A percentile compares a stretch with the other conserved stretches of the same genome.
phyloP scores from a whole-genome alignment of 2,329 filamentous ascomycete species.

The Pyricularia sp. region DNA sequence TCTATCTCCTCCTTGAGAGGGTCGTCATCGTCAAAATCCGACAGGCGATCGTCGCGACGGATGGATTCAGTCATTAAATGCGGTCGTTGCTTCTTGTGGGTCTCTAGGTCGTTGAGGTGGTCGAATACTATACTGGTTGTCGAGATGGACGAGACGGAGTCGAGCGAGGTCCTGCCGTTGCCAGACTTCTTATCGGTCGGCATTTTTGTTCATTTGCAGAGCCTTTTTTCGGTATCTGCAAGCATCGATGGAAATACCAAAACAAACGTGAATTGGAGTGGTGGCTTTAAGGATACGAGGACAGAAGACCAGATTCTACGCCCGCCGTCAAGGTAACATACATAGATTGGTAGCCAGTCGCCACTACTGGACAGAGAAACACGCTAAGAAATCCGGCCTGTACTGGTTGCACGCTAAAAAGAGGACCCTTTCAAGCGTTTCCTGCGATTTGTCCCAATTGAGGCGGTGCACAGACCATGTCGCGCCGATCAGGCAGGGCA shows the following conservation, averaged over 20 bases:
- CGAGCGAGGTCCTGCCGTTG: constrained; percentile 32
- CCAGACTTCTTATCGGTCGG: not conserved
- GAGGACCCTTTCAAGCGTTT: not conserved
- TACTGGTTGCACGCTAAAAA: not conserved
- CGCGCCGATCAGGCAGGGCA: not conserved
- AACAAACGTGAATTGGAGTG: not conserved
- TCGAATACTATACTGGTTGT: constrained; percentile 79
- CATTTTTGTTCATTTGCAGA: not conserved
- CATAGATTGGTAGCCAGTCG: too few species aligned
- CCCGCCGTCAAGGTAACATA: not conserved
- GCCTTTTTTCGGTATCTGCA: not conserved
- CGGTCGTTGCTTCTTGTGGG: not conserved
- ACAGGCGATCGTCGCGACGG: constrained; percentile 18
- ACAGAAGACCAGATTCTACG: not conserved
- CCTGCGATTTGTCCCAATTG: not conserved
- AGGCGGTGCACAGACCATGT: not conserved
- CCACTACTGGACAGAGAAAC: not conserved
- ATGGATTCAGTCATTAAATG: not conserved
- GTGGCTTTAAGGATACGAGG: not conserved
- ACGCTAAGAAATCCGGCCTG: not conserved
- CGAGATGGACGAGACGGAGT: constrained; percentile 67
- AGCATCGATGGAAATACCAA: not conserved
- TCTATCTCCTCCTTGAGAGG: constrained; percentile 31
- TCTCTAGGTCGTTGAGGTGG: constrained; percentile 51
- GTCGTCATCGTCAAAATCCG: constrained; percentile 35